Percentiles rank a stretch among this genome's conserved stretches.
Evolutionary conservation across 305 asterid species (phyloP).

Genomic region (Salvia sclarea): DNA sequence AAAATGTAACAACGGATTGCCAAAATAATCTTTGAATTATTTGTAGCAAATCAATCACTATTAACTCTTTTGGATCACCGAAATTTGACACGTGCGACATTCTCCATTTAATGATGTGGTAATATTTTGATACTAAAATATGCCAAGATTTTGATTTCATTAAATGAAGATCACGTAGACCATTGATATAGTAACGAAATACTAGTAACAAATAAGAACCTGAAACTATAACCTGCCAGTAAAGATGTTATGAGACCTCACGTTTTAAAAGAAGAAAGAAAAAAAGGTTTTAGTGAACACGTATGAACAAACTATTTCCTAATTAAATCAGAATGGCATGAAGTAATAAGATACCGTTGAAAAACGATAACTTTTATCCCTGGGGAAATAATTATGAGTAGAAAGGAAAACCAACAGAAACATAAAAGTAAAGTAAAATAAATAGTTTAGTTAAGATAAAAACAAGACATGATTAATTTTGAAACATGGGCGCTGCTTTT

Average conservation of each 20-base stretch:
- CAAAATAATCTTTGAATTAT: too few relatives aligned
- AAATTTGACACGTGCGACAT: too few relatives aligned
- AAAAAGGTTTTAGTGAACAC: background rate
- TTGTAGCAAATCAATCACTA: too few relatives aligned
- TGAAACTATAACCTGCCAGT: too few relatives aligned
- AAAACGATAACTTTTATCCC: background rate
- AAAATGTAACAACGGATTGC: too few relatives aligned
- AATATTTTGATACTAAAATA: too few relatives aligned
- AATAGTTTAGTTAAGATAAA: conserved; percentile 27
- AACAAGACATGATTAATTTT: conserved; percentile 27
- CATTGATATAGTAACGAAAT: too few relatives aligned
- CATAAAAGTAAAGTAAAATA: background rate
- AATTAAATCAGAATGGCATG: background rate
- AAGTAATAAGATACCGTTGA: background rate
- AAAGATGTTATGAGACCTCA: background rate
- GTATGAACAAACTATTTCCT: background rate
- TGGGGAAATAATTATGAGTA: background rate
- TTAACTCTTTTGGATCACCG: too few relatives aligned
- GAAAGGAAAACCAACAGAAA: background rate
- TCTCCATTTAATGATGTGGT: too few relatives aligned
- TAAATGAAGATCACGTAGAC: too few relatives aligned
- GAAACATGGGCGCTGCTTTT: conserved; percentile 26
- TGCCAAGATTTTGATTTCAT: too few relatives aligned
- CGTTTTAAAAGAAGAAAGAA: background rate
- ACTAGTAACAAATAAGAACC: too few relatives aligned